These are phyloP conservation scores for Aureobasidium sp. DNA, from an alignment of 2,329 filamentous ascomycete species.

Conservation along the genomic window DNA sequence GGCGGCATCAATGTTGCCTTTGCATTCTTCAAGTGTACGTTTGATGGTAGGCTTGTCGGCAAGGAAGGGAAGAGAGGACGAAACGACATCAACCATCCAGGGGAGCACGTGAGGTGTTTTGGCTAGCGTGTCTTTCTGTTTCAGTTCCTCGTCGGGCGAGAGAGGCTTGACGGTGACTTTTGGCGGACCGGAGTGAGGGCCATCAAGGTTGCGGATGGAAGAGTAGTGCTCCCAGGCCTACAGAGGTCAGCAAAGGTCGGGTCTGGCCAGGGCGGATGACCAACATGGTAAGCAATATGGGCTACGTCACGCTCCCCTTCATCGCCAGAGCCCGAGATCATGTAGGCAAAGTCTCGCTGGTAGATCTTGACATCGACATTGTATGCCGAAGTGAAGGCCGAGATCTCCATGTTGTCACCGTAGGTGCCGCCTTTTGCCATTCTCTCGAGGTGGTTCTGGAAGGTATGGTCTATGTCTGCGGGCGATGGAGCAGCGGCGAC, in stretches of 20 bases:
- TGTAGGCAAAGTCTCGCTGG: constrained; percentile 46
- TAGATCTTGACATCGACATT: constrained; percentile 58
- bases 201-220: constrained; percentile 54
- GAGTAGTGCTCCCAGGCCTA: constrained; percentile 61
- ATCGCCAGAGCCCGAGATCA: constrained; percentile 39
- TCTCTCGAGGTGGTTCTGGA: constrained; percentile 49
- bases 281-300: constrained; percentile 59
- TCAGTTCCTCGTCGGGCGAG: constrained; percentile 35
- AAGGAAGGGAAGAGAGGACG: constrained; percentile 45
- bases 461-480: constrained; percentile 47
- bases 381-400: constrained; percentile 57
- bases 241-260: constrained; percentile 18
- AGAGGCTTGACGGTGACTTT: constrained; percentile 36
- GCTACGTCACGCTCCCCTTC: constrained; percentile 31
- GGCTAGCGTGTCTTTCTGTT: constrained; percentile 31
- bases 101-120: constrained; percentile 39
- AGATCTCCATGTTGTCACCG: constrained; percentile 62
- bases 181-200: constrained; percentile 52
- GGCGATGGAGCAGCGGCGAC: constrained; percentile 43
- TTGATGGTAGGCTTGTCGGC: constrained; percentile 46
- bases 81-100: constrained; percentile 51
- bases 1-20: constrained; percentile 48
- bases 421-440: constrained; percentile 57
- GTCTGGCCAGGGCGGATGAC: constrained; percentile 23
- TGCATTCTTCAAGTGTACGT: constrained; percentile 46